These are phyloP conservation scores for Boletus sp. DNA, from an alignment of 1,284 basidiomycete genomes.

Conservation along the genomic window DNA sequence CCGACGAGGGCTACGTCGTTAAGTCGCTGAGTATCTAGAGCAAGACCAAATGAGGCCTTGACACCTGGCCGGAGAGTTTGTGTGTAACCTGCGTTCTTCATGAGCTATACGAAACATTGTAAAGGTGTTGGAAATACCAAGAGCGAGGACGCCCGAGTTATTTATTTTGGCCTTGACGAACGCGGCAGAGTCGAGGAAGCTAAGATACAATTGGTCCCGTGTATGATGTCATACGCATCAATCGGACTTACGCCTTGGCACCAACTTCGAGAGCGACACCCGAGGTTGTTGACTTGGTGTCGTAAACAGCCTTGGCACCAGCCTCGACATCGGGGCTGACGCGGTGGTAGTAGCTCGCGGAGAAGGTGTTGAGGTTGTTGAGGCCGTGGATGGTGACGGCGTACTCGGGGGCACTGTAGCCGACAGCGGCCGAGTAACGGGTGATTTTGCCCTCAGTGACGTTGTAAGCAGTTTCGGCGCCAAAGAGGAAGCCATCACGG, in stretches of 20 bases:
- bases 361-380: slow-evolving; percentile 92
- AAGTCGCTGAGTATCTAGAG: slow-evolving; percentile 85
- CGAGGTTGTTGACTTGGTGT: slow-evolving; percentile 85
- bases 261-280: slow-evolving; percentile 95
- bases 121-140: slow-evolving; percentile 46
- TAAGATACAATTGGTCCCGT: slow-evolving; percentile 23
- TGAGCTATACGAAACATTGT: background rate
- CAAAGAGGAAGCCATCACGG: slow-evolving; percentile 95
- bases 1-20: slow-evolving; percentile 63
- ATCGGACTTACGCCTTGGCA: slow-evolving; percentile 76
- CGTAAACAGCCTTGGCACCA: slow-evolving; percentile 96
- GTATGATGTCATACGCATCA: background rate
- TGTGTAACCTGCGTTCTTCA: slow-evolving; percentile 64
- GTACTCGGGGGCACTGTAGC: slow-evolving; percentile 96
- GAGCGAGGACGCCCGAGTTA: slow-evolving; percentile 86
- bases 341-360: slow-evolving; percentile 98
- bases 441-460: slow-evolving; percentile 91
- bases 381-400: slow-evolving; percentile 93
- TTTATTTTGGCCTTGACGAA: slow-evolving; percentile 99
- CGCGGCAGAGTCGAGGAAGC: slow-evolving; percentile 83
- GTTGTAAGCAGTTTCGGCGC: slow-evolving; percentile 96
- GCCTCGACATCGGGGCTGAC: slow-evolving; percentile 95
- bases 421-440: slow-evolving; percentile 89
- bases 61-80: slow-evolving; percentile 94
- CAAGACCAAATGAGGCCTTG: slow-evolving; percentile 90